Percentiles rank a stretch among this genome's conserved stretches.
These are phyloP conservation scores for Aspergillus tamarii DNA, from an alignment of 2,329 filamentous ascomycete genomes.

Conservation along the genomic window DNA sequence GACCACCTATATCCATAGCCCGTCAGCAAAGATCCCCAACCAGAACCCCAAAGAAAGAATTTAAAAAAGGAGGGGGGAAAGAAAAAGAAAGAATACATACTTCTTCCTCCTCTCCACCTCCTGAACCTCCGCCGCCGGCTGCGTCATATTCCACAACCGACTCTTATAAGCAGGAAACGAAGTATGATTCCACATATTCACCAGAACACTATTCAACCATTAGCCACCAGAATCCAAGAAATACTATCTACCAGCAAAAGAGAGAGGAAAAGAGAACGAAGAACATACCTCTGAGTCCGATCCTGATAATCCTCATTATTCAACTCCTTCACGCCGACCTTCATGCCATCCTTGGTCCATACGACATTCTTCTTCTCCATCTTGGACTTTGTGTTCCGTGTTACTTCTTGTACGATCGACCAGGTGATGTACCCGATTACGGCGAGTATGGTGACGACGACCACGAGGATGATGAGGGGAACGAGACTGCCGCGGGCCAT, in stretches of 20 bases:
- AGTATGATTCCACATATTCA: slow-evolving; percentile 54
- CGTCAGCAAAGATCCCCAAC: background rate
- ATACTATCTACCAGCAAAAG: background rate
- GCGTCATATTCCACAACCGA: slow-evolving; percentile 45
- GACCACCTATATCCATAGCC: background rate
- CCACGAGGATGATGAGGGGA: slow-evolving; percentile 60
- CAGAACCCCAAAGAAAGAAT: background rate
- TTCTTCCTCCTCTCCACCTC: slow-evolving; percentile 32
- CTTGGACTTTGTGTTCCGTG: slow-evolving; percentile 59
- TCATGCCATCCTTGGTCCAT: slow-evolving; percentile 63
- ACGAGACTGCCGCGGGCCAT: slow-evolving; percentile 45
- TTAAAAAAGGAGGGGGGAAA: background rate
- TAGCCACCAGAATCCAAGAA: background rate
- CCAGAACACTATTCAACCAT: slow-evolving; percentile 42
- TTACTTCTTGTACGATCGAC: slow-evolving; percentile 61
- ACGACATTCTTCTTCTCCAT: slow-evolving; percentile 67
- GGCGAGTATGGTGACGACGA: slow-evolving; percentile 54
- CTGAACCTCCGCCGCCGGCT: slow-evolving; percentile 18
- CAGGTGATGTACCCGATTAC: slow-evolving; percentile 62
- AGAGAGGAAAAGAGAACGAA: background rate
- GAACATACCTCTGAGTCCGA: slow-evolving; percentile 57
- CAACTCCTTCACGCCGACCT: slow-evolving; percentile 63
- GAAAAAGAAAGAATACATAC: slow-evolving; percentile 19
- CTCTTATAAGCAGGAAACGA: slow-evolving; percentile 52
- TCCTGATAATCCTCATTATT: slow-evolving; percentile 62